Conservation (phyloP, 2,329 filamentous ascomycete genomes). For the Lasiodiplodia hormozganensis region DNA sequence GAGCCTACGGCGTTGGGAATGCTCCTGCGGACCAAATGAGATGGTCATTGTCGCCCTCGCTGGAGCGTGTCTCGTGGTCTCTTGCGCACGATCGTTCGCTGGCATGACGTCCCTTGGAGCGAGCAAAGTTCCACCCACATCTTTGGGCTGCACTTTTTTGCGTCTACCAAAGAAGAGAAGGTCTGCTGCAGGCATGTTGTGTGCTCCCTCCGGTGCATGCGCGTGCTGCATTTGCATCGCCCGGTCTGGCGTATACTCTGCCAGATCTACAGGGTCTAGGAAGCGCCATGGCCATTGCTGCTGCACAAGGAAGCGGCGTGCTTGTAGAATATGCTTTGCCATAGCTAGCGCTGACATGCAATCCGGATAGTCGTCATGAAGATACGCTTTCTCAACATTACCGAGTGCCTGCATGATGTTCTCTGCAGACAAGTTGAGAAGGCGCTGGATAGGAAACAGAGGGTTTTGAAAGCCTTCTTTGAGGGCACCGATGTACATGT, state of each 20-base stretch:
- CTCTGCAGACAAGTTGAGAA: not conserved
- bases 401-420: not conserved
- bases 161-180: not conserved
- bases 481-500: constrained; percentile 6
- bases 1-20: not conserved
- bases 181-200: not conserved
- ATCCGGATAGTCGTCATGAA: not conserved
- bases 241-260: no score
- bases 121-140: not conserved
- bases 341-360: not conserved
- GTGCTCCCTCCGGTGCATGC: not conserved
- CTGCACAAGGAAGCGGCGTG: constrained; percentile 4
- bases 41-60: not conserved
- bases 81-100: not conserved
- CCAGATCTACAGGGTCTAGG: not conserved
- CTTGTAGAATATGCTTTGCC: not conserved
- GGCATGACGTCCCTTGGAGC: not conserved
- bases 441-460: constrained; percentile 3
- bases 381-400: not conserved
- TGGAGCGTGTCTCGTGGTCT: no score
- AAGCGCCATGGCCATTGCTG: constrained; percentile 1
- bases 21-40: not conserved
- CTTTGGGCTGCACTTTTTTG: not conserved
- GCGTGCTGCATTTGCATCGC: not conserved
- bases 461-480: not conserved